Base-by-base conservation (phyloP, 805 yeast species). In the Kregervanrija delftensis region DNA sequence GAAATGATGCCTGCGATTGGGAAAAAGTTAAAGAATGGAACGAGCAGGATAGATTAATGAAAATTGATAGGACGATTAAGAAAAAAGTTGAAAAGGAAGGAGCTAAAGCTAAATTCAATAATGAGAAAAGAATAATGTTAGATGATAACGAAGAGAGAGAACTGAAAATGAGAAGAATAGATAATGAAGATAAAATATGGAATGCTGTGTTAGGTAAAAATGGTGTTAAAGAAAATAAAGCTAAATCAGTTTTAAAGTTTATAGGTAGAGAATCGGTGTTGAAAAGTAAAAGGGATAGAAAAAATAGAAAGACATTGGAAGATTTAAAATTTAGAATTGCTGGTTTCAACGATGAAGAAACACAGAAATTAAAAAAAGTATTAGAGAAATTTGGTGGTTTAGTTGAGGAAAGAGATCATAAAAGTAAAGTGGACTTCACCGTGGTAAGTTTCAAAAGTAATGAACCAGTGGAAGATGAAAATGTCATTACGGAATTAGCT, bases 1-100 rank as follows among this genome's bases (percentile, higher is more conserved):
- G 59, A 8, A 32, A 37, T 2, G 62, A 59, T 45, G 68, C 73
- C 17, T 63, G 72, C 44, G 64, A 64, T 40, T 70, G 78, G 77
- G 59, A 64, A 12, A 13, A 46, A 32, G 30, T 52, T 33, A 10
- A 43, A 17, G 43, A 45, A 42, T 47, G 52, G 57, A 47, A 43
- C 9, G 42, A 28, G 33, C 43, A 37, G 15, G 48, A 46, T 32
- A 36, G 37, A 22, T 17, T 33, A 9, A n/a, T 42, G 13, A 42
- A 33, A 22, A 16, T 45, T 5, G 49, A 43, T 28, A 48, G 44
- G n/a, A 38, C 35, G 34, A 43, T 43, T 2, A 39, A 12, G 42
- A 38, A n/a, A 15, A 40, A 39, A 40, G 33, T 45, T 6, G 38
- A 33, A n/a, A 15, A 11, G 31, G 31, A 22, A 16, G 28, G 10